Evolutionary conservation across 495 filamentous ascomycete species (phyloP), one percentile per base, ranked within the genome.

Genomic region (Lasiosphaeriaceae sp.): DNA sequence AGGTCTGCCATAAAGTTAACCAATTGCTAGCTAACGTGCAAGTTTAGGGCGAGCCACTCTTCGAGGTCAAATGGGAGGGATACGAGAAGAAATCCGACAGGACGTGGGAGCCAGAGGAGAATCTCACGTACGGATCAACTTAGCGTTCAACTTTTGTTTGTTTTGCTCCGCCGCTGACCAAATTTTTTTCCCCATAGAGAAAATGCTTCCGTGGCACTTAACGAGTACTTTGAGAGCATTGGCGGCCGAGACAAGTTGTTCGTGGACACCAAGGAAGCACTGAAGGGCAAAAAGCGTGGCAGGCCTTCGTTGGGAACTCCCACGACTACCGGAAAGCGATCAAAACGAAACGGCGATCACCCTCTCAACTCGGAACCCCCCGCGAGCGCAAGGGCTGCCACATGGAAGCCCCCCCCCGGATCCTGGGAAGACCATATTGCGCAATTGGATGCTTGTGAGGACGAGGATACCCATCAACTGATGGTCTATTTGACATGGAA

Each of bases 61-160:
- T 77, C 55, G 71, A 79, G 31, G 77, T 85, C 23, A 86, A 86
- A 57, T 86, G 83, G 83, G 80, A 83, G 54, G 82, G 82, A 1
- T 85, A 80, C 54, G 81, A 84, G 19, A 79, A 80, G 46, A 79
- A 80, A 55, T 65, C 72, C 0, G 83, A 86, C 56, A 66, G 74
- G 65, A 86, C 82, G 0, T 85, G 82, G 82, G 83, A 86, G 58
- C 77, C 80, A 0, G 81, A 85, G 52, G 79, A 80, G 34, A 83
- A 85, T 53, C 69, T 84, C 54, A 70, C 54, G 81, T 83, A 68
- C 47, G 71, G 64, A 14, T 24, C 37, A 55, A 12, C 31, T 14
- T 11, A 21, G 41, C 19, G 5, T 12, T 31, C 31, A 1, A n/a
- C n/a, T n/a, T n/a, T 29, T 45, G 26, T 45, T 48, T 23, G 3